Evolutionary conservation across 106 monocot genomes (phyloP), one percentile per base, ranked within the genome.

Genomic region (Dioscorea zingiberensis): DNA sequence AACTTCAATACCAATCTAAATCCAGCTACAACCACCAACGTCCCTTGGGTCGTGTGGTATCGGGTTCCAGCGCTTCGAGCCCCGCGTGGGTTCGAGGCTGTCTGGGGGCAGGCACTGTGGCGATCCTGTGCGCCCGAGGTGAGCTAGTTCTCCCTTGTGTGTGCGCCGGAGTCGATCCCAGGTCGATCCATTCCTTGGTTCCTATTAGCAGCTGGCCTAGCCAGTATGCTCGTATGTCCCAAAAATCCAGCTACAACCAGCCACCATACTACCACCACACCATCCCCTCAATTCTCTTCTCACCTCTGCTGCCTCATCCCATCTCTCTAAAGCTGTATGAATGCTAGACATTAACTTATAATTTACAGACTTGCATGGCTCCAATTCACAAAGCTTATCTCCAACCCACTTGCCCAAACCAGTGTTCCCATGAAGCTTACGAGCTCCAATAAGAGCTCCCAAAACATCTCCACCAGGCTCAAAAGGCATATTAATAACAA

Each of bases 211-310:
- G n/a, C n/a, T n/a, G n/a, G n/a, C n/a, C n/a, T n/a, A n/a, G n/a
- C n/a, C n/a, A n/a, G n/a, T n/a, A n/a, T n/a, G n/a, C n/a, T n/a
- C n/a, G n/a, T n/a, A n/a, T n/a, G n/a, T n/a, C n/a, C n/a, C n/a
- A n/a, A n/a, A n/a, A n/a, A 73, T 73, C 78, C 84, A 81, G 48
- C 88, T 81, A 25, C 72, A 81, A 62, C 88, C 88, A 2, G 77
- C 63, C 7, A 75, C 65, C 38, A 66, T 76, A 7, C 47, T 45
- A 4, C 57, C 66, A 70, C 81, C 68, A 0, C 9, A 67, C 4
- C 25, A 60, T 47, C 59, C 59, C 83, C 76, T 84, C 53, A 57
- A 65, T 25, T 66, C 38, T 38, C 38, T 70, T 26, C 88, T 84
- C 53, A 81, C 61, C 38, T 13, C 71, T 5, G 75, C 66, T 23